A percentile compares a stretch with the other conserved stretches of the same genome.
Conservation (phyloP, 1,139 yeast species). For the Diutina siamensis region DNA sequence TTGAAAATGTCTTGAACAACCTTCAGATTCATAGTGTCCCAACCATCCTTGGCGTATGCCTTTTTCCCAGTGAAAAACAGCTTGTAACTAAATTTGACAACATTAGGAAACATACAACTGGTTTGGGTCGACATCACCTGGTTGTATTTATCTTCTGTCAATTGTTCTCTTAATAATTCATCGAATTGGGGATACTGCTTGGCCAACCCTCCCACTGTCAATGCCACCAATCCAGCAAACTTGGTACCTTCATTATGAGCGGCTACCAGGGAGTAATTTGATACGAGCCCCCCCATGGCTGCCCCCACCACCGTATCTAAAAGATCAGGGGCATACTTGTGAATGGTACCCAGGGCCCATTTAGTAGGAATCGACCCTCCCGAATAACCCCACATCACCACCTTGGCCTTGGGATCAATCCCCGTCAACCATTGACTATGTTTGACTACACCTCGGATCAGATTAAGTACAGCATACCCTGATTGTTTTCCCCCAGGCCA, state of each 20-base stretch:
- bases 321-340: constrained; percentile 22
- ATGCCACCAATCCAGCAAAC: constrained; percentile 2
- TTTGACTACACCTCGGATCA: constrained; percentile 16
- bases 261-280: background rate
- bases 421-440: constrained; percentile 16
- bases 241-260: background rate
- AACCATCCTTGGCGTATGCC: background rate
- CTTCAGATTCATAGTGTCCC: constrained; percentile 4
- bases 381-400: constrained; percentile 25
- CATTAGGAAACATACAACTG: background rate
- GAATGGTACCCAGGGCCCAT: constrained; percentile 26
- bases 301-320: constrained; percentile 11
- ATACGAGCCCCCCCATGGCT: background rate
- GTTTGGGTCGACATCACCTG: background rate
- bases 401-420: constrained; percentile 14
- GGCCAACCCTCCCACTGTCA: background rate
- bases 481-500: constrained; percentile 21
- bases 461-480: constrained; percentile 19
- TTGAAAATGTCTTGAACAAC: constrained; percentile 6
- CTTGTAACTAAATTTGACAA: background rate
- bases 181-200: constrained; percentile 2
- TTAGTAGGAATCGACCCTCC: constrained; percentile 25
- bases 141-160: constrained; percentile 6
- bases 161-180: constrained; percentile 7
- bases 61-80: constrained; percentile 1